Evolutionary conservation across 495 filamentous ascomycete species (phyloP).

Genomic region (Aspergillus panamensis): DNA sequence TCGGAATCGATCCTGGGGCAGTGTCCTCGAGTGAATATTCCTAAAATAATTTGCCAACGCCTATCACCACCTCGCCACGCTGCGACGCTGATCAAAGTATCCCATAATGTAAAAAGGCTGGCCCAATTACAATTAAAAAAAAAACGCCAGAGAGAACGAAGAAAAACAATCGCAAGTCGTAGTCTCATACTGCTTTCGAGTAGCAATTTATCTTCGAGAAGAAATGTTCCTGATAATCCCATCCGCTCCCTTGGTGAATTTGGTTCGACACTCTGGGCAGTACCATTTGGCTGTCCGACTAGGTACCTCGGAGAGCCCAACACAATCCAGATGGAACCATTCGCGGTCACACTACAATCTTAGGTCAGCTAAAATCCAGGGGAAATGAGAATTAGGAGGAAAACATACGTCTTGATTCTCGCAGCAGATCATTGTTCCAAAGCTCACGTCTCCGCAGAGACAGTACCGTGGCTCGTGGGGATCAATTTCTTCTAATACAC

Average conservation of each 20-base stretch:
- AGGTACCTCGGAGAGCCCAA: conserved; percentile 72
- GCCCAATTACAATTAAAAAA: not conserved
- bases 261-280: conserved; percentile 78
- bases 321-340: conserved; percentile 94
- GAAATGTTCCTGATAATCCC: conserved; percentile 38
- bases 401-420: conserved; percentile 82
- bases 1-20: not conserved
- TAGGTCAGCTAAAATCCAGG: conserved; percentile 22
- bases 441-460: conserved; percentile 86
- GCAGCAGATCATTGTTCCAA: conserved; percentile 92
- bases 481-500: conserved; percentile 69
- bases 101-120: not conserved
- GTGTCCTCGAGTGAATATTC: not conserved
- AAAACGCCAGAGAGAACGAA: not conserved
- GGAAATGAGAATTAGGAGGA: not conserved
- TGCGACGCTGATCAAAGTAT: conserved; percentile 5
- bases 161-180: conserved; percentile 22
- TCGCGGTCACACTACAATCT: conserved; percentile 59
- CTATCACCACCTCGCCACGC: conserved; percentile 15
- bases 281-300: conserved; percentile 86
- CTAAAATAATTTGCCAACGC: not conserved
- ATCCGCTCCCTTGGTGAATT: conserved; percentile 53
- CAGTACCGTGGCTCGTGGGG: conserved; percentile 87
- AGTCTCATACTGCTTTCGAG: conserved; percentile 30
- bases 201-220: conserved; percentile 30